These are phyloP conservation scores for Nothophytophthora sp. DNA, from an alignment of 352 stramenopile genomes.

Conservation along the genomic window DNA sequence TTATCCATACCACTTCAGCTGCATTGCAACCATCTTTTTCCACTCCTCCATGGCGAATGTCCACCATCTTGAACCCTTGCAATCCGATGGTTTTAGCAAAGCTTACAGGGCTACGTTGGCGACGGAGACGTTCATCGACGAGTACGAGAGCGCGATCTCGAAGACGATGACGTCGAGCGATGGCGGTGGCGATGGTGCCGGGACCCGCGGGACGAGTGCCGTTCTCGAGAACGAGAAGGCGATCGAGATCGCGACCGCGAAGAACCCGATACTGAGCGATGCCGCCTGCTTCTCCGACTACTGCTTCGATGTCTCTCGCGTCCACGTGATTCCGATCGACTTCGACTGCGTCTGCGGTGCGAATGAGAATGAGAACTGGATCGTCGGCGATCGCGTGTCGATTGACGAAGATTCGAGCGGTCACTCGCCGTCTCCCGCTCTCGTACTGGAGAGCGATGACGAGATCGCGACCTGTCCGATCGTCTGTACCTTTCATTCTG, in stretches of 20 bases:
- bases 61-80: too few species aligned
- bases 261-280: slow-evolving; percentile 28
- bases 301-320: slow-evolving; percentile 13
- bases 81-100: neutral
- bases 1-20: slow-evolving; percentile 19
- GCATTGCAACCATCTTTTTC: too few species aligned
- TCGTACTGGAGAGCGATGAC: slow-evolving; percentile 7
- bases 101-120: neutral
- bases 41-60: too few species aligned
- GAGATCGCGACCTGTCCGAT: slow-evolving; percentile 1
- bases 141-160: slow-evolving; percentile 36
- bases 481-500: slow-evolving; percentile 4
- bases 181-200: slow-evolving; percentile 18
- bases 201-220: slow-evolving; percentile 12
- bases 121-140: neutral
- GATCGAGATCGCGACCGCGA: slow-evolving; percentile 40
- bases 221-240: slow-evolving; percentile 28
- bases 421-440: slow-evolving; percentile 5
- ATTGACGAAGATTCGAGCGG: slow-evolving; percentile 7
- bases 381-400: slow-evolving; percentile 8
- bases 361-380: slow-evolving; percentile 16
- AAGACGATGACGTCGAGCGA: slow-evolving; percentile 19
- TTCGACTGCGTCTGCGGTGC: slow-evolving; percentile 18
- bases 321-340: slow-evolving; percentile 15
- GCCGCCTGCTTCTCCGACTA: slow-evolving; percentile 17